Evolutionary conservation across 108 stramenopile genomes (phyloP).

Genomic region (Discostella stelligeroides): DNA sequence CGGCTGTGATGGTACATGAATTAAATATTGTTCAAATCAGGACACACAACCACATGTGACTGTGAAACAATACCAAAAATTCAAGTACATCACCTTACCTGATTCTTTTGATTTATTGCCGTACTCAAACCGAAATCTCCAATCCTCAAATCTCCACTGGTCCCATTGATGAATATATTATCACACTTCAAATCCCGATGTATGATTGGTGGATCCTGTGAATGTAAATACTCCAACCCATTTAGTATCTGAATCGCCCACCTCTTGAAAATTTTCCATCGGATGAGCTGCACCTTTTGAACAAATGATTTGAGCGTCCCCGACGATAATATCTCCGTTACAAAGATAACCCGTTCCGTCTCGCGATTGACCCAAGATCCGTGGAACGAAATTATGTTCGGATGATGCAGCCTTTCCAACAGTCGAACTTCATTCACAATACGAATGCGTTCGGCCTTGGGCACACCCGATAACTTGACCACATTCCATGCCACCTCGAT

Average conservation of each 20-base stretch:
- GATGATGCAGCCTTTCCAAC: slow-evolving; percentile 93
- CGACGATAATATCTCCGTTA: slow-evolving; percentile 96
- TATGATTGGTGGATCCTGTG: slow-evolving; percentile 97
- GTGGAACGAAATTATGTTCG: slow-evolving; percentile 96
- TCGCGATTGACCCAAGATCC: slow-evolving; percentile 97
- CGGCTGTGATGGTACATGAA: slow-evolving; percentile 40
- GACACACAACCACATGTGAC: neutral
- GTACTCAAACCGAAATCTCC: slow-evolving; percentile 97
- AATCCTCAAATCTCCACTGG: slow-evolving; percentile 95
- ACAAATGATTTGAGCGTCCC: slow-evolving; percentile 94
- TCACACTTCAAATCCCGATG: slow-evolving; percentile 98
- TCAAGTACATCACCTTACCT: slow-evolving; percentile 51
- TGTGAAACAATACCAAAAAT: too few relatives aligned
- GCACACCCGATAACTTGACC: slow-evolving; percentile 88
- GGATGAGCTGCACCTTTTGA: slow-evolving; percentile 93
- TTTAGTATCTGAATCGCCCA: slow-evolving; percentile 96
- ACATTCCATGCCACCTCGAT: slow-evolving; percentile 99
- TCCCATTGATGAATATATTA: slow-evolving; percentile 98
- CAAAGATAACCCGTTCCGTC: slow-evolving; percentile 90
- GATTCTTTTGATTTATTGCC: slow-evolving; percentile 79
- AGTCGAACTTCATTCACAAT: slow-evolving; percentile 97
- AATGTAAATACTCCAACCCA: slow-evolving; percentile 95
- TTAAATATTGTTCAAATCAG: too few relatives aligned
- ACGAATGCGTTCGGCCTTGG: slow-evolving; percentile 84
- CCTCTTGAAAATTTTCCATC: slow-evolving; percentile 96